Evolutionary conservation across 2,329 filamentous ascomycete species (phyloP).

Genomic region (Venturia asperata): DNA sequence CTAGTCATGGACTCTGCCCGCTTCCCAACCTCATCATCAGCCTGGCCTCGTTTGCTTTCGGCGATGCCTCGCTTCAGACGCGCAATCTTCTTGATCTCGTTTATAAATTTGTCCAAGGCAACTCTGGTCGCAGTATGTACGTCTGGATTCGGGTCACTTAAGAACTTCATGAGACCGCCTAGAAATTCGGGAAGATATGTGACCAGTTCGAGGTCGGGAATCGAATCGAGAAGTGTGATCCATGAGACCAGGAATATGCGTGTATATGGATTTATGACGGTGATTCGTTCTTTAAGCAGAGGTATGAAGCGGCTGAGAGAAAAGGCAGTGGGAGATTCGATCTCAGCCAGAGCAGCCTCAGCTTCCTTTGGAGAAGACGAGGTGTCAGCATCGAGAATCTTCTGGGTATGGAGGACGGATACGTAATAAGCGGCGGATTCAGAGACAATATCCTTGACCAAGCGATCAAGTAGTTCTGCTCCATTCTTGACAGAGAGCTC

Average conservation of each 20-base stretch:
- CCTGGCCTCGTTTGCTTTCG: slow-evolving; percentile 67
- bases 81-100: slow-evolving; percentile 90
- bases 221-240: slow-evolving; percentile 91
- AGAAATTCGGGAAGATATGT: slow-evolving; percentile 88
- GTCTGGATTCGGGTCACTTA: slow-evolving; percentile 84
- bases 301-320: slow-evolving; percentile 88
- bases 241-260: slow-evolving; percentile 92
- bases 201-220: slow-evolving; percentile 91
- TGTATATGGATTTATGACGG: slow-evolving; percentile 90
- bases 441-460: slow-evolving; percentile 93
- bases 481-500: slow-evolving; percentile 98
- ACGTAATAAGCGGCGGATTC: slow-evolving; percentile 94
- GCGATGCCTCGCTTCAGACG: slow-evolving; percentile 86
- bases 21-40: slow-evolving; percentile 57
- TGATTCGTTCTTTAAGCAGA: slow-evolving; percentile 85
- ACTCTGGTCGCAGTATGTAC: slow-evolving; percentile 91
- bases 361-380: slow-evolving; percentile 41
- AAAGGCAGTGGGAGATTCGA: slow-evolving; percentile 70
- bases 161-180: slow-evolving; percentile 79
- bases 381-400: slow-evolving; percentile 45
- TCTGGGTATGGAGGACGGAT: slow-evolving; percentile 67
- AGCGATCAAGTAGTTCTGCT: slow-evolving; percentile 84
- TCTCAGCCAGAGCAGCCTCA: slow-evolving; percentile 35
- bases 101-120: slow-evolving; percentile 81
- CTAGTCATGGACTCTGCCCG: slow-evolving; percentile 53